Conservation (phyloP, 257 asterid species). For the Fraxinus cuspidata region DNA sequence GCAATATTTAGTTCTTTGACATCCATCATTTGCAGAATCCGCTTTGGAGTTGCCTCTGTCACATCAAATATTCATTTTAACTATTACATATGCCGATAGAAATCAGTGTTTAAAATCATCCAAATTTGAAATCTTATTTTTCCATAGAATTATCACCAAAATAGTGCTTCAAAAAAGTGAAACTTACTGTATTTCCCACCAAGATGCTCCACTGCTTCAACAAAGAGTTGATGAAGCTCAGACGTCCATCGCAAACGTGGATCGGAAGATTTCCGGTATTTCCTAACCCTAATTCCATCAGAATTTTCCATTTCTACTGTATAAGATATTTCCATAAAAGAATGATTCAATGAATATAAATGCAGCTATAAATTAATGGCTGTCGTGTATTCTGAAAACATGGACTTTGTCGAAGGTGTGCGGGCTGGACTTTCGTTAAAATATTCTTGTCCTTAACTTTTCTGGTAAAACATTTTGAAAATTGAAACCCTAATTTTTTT, state of each 20-base stretch:
- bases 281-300: conserved; percentile 1
- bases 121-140: background rate
- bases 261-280: conserved; percentile 17
- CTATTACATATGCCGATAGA: too few relatives aligned
- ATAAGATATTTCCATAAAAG: background rate
- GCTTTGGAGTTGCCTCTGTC: conserved; percentile 27
- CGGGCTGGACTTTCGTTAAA: background rate
- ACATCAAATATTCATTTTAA: background rate
- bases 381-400: background rate
- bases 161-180: background rate
- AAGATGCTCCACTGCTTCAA: conserved; percentile 20
- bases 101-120: background rate
- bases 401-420: background rate
- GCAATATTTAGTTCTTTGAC: conserved; percentile 20
- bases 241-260: conserved; percentile 28
- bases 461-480: background rate
- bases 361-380: background rate
- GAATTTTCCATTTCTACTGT: background rate
- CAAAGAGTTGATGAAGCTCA: conserved; percentile 21
- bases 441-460: background rate
- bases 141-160: background rate
- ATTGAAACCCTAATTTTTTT: background rate
- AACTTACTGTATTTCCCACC: conserved; percentile 27
- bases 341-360: too few relatives aligned
- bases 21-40: conserved; percentile 21